Conservation (phyloP, 2,329 filamentous ascomycete genomes). For the Fusarium pseudoanthophilum region DNA sequence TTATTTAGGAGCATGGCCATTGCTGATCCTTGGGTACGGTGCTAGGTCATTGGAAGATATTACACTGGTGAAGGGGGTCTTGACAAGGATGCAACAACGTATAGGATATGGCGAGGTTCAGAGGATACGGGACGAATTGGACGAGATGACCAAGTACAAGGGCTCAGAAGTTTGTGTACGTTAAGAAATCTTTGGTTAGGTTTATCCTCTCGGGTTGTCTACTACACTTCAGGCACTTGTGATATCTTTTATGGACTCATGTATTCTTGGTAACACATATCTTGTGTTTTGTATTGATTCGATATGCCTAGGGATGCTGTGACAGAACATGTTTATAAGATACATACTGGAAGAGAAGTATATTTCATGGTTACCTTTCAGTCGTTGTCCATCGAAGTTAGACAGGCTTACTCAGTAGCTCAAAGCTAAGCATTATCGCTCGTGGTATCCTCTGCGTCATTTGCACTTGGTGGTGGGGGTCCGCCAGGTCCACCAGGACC, state of each 20-base stretch:
- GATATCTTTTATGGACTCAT: too few species aligned
- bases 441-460: not conserved
- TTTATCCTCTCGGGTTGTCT: too few species aligned
- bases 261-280: too few species aligned
- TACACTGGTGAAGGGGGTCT: not conserved
- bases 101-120: not conserved
- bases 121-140: not conserved
- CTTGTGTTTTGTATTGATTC: too few species aligned
- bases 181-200: not conserved
- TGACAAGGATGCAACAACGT: not conserved
- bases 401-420: too few species aligned
- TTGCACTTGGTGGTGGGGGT: not conserved
- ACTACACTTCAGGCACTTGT: too few species aligned
- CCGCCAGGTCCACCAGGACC: not conserved
- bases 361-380: too few species aligned
- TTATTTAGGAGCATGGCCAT: not conserved
- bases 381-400: too few species aligned
- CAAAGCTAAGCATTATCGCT: not conserved
- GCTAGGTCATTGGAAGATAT: not conserved
- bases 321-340: too few species aligned
- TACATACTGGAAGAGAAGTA: too few species aligned
- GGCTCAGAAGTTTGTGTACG: not conserved
- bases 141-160: not conserved
- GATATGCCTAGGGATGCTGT: too few species aligned
- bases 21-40: not conserved